Evolutionary conservation across 2,329 filamentous ascomycete genomes (phyloP), one percentile per base, ranked within the genome.

Genomic region (Cryphonectria japonica): DNA sequence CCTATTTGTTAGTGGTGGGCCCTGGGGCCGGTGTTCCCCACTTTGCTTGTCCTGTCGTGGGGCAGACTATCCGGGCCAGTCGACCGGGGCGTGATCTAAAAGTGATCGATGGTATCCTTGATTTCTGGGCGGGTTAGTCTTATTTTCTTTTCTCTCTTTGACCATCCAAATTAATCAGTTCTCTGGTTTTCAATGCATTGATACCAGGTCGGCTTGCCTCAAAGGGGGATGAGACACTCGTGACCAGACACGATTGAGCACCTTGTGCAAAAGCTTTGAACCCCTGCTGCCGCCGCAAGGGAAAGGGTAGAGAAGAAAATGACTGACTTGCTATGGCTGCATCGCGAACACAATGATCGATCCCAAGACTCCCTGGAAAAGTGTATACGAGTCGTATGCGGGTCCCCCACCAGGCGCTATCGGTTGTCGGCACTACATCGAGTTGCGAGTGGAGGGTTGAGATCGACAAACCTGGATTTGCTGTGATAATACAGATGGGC

Each of bases 1-100:
- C 59, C 59, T 61, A 59, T 61, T 61, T 61, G 32, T 61, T 8
- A 61, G 32, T 61, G 19, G 59, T 61, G 59, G 59, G 22, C 22
- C 59, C 34, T 34, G 19, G 43, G 59, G 22, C 11, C 9, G 22
- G 59, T 19, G 59, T 61, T 61, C 59, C 59, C 59, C 59, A 61
- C 59, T n/a, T 61, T 61, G 32, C 34, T n/a, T n/a, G 1, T 4
- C 32, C 34, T 61, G 7, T 19, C 59, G 26, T 39, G 34, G 59
- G 32, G 32, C 59, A 34, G 34, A 61, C 59, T 34, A 61, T 9
- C 29, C 57, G 22, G 22, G 5, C 59, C 59, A 37, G 6, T 34
- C 5, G 59, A 39, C 59, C 16, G 34, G 59, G 59, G 22, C 59
- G 8, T 39, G 59, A 61, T 61, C 59, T 61, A 39, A 39, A 39